These are phyloP conservation scores for Metschnikowia arizonensis DNA, from an alignment of 805 yeast species.

Conservation along the genomic window DNA sequence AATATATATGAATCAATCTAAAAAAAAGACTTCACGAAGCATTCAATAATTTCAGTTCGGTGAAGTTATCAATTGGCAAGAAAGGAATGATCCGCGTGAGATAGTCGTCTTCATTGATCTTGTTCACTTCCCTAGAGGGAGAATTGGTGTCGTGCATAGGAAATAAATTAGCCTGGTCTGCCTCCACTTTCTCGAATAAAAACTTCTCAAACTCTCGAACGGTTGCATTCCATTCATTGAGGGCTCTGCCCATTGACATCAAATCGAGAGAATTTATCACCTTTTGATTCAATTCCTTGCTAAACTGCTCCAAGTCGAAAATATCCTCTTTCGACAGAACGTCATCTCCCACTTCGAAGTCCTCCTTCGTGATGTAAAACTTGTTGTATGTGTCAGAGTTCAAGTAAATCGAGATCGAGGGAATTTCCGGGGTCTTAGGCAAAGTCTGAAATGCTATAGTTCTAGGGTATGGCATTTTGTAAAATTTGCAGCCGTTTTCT, in stretches of 20 bases:
- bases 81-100: conserved; percentile 38
- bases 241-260: conserved; percentile 38
- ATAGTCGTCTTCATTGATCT: conserved; percentile 31
- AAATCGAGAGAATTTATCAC: conserved; percentile 6
- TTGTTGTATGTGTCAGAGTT: conserved; percentile 24
- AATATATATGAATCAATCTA: background rate
- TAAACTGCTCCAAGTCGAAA: conserved; percentile 8
- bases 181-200: conserved; percentile 26
- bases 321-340: conserved; percentile 12
- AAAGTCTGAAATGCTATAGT: conserved; percentile 10
- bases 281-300: background rate
- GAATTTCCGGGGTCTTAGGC: conserved; percentile 15
- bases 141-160: conserved; percentile 6
- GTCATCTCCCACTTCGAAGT: conserved; percentile 12
- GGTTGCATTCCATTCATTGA: conserved; percentile 49
- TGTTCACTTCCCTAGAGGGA: conserved; percentile 5
- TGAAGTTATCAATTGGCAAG: conserved; percentile 31
- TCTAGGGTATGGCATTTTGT: background rate
- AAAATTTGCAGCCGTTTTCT: conserved; percentile 8
- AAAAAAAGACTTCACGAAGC: conserved; percentile 9
- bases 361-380: conserved; percentile 28
- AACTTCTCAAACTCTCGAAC: conserved; percentile 46
- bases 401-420: conserved; percentile 18
- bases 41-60: conserved; percentile 19
- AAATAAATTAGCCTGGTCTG: conserved; percentile 15